phyloP scores from a whole-genome alignment of 352 stramenopile genomes.

The Globisporangium paddicum region DNA sequence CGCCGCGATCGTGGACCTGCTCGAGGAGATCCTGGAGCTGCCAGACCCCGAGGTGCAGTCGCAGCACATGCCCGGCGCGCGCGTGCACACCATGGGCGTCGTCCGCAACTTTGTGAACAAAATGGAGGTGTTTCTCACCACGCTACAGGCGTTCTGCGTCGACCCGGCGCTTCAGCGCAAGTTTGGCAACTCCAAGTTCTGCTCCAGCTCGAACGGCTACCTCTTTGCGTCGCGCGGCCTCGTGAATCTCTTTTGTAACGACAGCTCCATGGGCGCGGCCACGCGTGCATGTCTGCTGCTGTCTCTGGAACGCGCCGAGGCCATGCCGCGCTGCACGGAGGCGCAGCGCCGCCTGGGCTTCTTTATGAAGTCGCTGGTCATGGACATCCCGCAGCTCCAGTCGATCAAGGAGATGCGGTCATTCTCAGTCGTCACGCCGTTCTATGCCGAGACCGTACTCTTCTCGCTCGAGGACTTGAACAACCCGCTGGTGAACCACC shows the following conservation, averaged over 20 bases:
- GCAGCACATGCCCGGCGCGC: constrained; percentile 55
- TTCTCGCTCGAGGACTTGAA: constrained; percentile 80
- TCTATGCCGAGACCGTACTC: constrained; percentile 78
- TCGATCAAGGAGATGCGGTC: constrained; percentile 84
- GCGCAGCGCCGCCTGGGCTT: constrained; percentile 75
- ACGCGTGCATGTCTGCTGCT: constrained; percentile 62
- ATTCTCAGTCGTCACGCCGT: constrained; percentile 82
- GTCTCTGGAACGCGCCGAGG: constrained; percentile 58
- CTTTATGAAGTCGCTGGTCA: constrained; percentile 85
- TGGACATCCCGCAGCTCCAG: constrained; percentile 78
- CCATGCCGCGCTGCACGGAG: constrained; percentile 58
- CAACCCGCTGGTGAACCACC: constrained; percentile 78
- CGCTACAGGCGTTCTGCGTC: constrained; percentile 61
- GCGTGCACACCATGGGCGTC: constrained; percentile 75
- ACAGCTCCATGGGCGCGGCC: constrained; percentile 68
- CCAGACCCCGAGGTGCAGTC: constrained; percentile 71
- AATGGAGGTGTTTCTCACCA: constrained; percentile 74
- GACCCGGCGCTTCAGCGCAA: constrained; percentile 60
- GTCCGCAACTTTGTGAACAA: constrained; percentile 88
- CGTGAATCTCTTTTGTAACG: constrained; percentile 67
- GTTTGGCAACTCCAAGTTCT: constrained; percentile 78
- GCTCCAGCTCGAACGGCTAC: constrained; percentile 57
- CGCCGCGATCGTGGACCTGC: constrained; percentile 56
- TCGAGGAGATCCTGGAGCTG: constrained; percentile 79
- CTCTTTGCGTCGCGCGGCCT: constrained; percentile 60